These are phyloP conservation scores for Poterioochromonas sp. DNA, from an alignment of 352 stramenopile species.

Conservation along the genomic window DNA sequence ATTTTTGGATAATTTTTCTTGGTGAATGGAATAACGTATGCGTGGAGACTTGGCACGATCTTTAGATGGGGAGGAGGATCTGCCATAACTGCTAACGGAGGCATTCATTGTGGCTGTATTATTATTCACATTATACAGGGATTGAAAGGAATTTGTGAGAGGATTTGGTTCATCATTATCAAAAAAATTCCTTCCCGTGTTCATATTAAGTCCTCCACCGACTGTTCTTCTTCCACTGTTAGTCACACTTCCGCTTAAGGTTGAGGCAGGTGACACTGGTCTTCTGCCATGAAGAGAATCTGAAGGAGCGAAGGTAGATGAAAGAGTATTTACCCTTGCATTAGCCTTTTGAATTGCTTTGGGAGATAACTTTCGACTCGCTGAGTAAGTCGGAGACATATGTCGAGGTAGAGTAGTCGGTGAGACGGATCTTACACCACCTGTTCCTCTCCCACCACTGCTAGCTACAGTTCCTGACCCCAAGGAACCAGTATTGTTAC, in stretches of 20 bases:
- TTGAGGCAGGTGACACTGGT: constrained; percentile 8
- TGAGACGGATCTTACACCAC: too few relatives aligned
- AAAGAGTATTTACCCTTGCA: constrained; percentile 14
- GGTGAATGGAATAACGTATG: constrained; percentile 13
- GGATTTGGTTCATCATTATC: constrained; percentile 14
- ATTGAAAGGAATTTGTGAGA: constrained; percentile 15
- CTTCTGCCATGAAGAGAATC: constrained; percentile 11
- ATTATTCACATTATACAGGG: constrained; percentile 15
- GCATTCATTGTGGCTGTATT: constrained; percentile 13
- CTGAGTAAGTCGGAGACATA: constrained; percentile 8
- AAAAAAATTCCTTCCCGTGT: constrained; percentile 14
- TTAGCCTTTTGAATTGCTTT: constrained; percentile 15
- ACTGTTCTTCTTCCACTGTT: constrained; percentile 13
- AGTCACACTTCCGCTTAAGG: constrained; percentile 10
- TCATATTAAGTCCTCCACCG: constrained; percentile 11
- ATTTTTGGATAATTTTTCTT: constrained; percentile 19
- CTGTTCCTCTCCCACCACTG: too few relatives aligned
- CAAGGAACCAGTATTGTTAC: too few relatives aligned
- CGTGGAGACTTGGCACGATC: constrained; percentile 7
- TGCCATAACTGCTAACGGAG: constrained; percentile 10
- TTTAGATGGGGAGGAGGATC: constrained; percentile 10
- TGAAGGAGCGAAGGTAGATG: constrained; percentile 3
- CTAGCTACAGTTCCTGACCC: too few relatives aligned
- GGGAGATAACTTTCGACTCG: constrained; percentile 10
- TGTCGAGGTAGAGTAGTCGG: constrained; percentile 8